Percentiles rank a stretch among this genome's conserved stretches.
These are phyloP conservation scores for Trichosanthes truncata DNA, from an alignment of 306 rosid species.

Conservation along the genomic window DNA sequence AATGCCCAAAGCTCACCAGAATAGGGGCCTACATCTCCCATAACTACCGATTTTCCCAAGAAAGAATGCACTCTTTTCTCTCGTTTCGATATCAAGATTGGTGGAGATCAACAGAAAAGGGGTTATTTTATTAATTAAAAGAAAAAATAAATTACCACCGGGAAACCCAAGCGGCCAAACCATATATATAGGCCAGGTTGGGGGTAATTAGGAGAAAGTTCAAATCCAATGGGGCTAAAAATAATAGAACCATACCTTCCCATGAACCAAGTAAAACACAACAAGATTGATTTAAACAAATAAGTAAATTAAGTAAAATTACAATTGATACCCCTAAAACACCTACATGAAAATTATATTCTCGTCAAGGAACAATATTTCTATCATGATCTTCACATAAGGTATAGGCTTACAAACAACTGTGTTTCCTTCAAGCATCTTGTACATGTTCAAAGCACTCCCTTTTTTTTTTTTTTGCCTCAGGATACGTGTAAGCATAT, in stretches of 20 bases:
- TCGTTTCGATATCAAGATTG: not conserved
- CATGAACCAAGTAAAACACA: not conserved
- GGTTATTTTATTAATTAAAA: not conserved
- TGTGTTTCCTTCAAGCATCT: not conserved
- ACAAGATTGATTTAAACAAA: not conserved
- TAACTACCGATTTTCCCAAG: not conserved
- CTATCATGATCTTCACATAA: not conserved
- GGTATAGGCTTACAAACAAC: not conserved
- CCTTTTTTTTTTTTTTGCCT: not conserved
- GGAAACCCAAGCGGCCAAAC: not conserved
- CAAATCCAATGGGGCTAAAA: not conserved
- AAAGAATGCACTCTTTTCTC: not conserved
- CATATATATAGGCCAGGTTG: not conserved
- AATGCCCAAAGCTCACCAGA: not conserved
- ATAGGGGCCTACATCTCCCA: not conserved
- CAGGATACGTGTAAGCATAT: not conserved
- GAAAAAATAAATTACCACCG: not conserved
- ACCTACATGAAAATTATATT: not conserved
- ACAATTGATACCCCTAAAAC: not conserved
- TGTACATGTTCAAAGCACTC: not conserved
- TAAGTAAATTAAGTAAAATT: not conserved
- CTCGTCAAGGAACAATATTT: not conserved
- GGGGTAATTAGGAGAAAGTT: not conserved
- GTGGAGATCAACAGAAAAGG: not conserved
- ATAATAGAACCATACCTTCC: not conserved